phyloP scores from a whole-genome alignment of 2,329 filamentous ascomycete genomes.

The Fusarium anthophilum region DNA sequence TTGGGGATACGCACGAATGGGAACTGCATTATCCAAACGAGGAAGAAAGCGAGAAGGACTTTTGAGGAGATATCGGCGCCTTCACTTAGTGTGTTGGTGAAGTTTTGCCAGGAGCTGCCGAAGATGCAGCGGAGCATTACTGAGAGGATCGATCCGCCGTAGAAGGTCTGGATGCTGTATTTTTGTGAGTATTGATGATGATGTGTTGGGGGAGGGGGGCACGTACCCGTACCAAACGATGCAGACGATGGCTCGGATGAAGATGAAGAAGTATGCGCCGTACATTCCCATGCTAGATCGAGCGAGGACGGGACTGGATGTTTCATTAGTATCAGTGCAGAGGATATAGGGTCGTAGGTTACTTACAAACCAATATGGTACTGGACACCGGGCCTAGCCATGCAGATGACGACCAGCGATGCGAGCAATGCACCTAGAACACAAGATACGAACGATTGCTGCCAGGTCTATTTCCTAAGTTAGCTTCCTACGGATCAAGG shows the following conservation, averaged over 20 bases:
- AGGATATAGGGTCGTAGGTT: no score
- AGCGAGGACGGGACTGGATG: no score
- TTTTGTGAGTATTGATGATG: background rate
- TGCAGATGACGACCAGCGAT: background rate
- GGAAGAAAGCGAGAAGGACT: background rate
- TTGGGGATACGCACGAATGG: background rate
- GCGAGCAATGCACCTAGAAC: background rate
- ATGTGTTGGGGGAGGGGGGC: rapidly evolving
- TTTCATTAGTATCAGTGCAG: no score
- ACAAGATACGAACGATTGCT: background rate
- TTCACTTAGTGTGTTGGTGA: background rate
- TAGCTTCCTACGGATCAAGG: no score
- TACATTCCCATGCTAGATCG: background rate
- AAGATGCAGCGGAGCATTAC: background rate
- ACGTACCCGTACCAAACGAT: background rate
- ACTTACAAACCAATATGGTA: background rate
- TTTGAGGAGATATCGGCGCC: background rate
- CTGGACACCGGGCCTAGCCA: background rate
- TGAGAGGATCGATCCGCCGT: background rate
- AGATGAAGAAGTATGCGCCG: background rate
- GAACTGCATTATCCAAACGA: background rate
- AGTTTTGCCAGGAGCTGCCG: background rate
- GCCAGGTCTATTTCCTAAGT: background rate
- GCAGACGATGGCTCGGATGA: background rate
- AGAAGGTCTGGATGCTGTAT: background rate